A percentile compares a stretch with the other conserved stretches of the same genome.
Evolutionary conservation across 805 yeast genomes (phyloP).

Genomic region (Kuraishia piskuri): DNA sequence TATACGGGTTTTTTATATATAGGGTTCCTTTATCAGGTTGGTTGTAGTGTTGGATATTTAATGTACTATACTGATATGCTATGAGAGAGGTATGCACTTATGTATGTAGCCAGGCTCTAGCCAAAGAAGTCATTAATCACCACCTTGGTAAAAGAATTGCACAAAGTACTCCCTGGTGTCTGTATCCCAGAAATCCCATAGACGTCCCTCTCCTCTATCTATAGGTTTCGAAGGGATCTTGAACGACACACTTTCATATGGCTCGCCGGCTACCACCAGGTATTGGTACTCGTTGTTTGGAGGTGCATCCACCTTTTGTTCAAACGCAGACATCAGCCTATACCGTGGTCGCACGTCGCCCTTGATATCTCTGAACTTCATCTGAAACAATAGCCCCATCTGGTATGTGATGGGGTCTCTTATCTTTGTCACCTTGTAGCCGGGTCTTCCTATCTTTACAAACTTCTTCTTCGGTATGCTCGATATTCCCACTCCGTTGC

Average conservation of each 20-base stretch:
- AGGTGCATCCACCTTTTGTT: slow-evolving; percentile 38
- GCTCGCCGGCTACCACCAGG: slow-evolving; percentile 78
- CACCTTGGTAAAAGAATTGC: slow-evolving; percentile 48
- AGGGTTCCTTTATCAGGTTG: not conserved
- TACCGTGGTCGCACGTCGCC: slow-evolving; percentile 44
- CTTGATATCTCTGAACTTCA: slow-evolving; percentile 44
- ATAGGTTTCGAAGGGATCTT: slow-evolving; percentile 59
- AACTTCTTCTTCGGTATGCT: slow-evolving; percentile 37
- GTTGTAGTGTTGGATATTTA: not conserved
- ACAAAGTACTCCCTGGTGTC: slow-evolving; percentile 62
- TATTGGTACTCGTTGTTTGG: slow-evolving; percentile 51
- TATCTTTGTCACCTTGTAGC: slow-evolving; percentile 57
- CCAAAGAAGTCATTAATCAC: not conserved
- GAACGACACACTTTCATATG: slow-evolving; percentile 75
- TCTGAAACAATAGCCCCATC: slow-evolving; percentile 57
- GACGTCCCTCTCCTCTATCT: slow-evolving; percentile 22
- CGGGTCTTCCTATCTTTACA: slow-evolving; percentile 66
- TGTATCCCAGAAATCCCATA: slow-evolving; percentile 67
- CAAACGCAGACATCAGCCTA: slow-evolving; percentile 72
- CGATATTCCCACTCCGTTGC: slow-evolving; percentile 10
- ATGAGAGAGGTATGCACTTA: no score
- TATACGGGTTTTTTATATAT: not conserved
- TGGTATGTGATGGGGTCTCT: slow-evolving; percentile 50
- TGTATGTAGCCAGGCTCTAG: no score
- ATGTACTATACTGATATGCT: not conserved